Percentiles rank a stretch among this genome's conserved stretches.
Evolutionary conservation across 176 grass and related monocot genomes (phyloP).

Genomic region (Tillandsia fasciculata): DNA sequence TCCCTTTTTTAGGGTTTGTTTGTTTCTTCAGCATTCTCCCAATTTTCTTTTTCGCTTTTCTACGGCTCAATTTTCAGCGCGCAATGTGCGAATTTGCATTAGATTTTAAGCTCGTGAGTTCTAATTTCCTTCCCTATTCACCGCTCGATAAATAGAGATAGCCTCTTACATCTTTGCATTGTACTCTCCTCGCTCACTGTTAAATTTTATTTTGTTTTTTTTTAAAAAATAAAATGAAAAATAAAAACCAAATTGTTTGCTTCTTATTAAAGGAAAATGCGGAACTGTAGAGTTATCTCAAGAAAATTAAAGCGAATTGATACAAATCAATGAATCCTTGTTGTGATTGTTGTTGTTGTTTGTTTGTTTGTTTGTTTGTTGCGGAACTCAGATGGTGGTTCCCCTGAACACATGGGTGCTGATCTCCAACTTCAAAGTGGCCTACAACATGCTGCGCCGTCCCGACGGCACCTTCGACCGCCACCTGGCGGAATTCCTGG

Average conservation of each 20-base stretch:
- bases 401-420: constrained; percentile 92
- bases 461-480: constrained; percentile 96
- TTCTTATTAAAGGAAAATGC: neutral
- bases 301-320: neutral
- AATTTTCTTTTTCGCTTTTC: neutral
- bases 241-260: neutral
- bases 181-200: neutral
- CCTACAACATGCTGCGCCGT: constrained; percentile 84
- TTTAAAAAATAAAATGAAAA: neutral
- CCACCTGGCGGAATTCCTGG: constrained; percentile 67
- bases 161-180: neutral
- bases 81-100: no score
- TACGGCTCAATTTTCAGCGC: neutral
- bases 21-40: neutral
- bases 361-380: constrained; percentile 14
- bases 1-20: constrained; percentile 3
- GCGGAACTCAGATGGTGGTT: constrained; percentile 52
- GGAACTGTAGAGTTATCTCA: neutral
- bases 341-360: neutral
- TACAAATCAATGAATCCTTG: no score
- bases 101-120: no score
- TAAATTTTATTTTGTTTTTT: neutral
- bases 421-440: constrained; percentile 97
- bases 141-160: no score
- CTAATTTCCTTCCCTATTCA: no score